A percentile compares a stretch with the other conserved stretches of the same genome.
Conservation (phyloP, 352 stramenopile genomes). For the Hyaloperonospora arabidopsidis region DNA sequence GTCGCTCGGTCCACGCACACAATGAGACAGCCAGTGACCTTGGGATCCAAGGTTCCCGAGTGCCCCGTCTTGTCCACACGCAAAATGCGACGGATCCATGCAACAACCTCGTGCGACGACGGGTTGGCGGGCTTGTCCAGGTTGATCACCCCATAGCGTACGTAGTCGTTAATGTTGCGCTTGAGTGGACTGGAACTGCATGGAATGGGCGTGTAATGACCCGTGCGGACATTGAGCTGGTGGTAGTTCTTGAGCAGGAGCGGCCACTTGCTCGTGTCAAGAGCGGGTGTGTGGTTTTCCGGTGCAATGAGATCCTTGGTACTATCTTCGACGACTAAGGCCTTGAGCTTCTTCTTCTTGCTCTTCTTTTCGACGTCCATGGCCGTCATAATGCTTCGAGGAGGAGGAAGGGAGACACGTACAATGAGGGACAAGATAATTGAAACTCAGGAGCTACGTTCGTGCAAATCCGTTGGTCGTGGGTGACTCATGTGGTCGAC, state of each 20-base stretch:
- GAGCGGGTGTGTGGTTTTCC: conserved; percentile 75
- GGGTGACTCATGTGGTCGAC: conserved; percentile 14
- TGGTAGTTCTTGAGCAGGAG: conserved; percentile 99
- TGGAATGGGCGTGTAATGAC: conserved; percentile 99
- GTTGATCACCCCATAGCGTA: conserved; percentile 99
- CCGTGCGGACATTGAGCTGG: conserved; percentile 96
- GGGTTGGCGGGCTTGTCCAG: conserved; percentile 99
- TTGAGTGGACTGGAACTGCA: conserved; percentile 94
- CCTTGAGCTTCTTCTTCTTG: conserved; percentile 88
- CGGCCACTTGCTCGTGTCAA: conserved; percentile 98
- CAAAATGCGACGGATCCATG: conserved; percentile 99
- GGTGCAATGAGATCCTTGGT: conserved; percentile 77
- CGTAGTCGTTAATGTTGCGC: conserved; percentile 94
- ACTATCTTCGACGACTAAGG: conserved; percentile 24
- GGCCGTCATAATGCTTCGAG: conserved; percentile 37
- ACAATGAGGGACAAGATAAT: not conserved
- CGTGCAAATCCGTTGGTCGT: conserved; percentile 20
- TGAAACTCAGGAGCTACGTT: too few relatives aligned
- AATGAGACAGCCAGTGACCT: conserved; percentile 99
- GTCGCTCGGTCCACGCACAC: conserved; percentile 99
- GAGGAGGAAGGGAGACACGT: too few relatives aligned
- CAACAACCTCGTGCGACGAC: conserved; percentile 98
- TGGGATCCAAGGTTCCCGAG: conserved; percentile 98
- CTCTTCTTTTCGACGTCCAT: conserved; percentile 74
- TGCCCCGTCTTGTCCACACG: conserved; percentile 99